Percentiles rank a stretch among this genome's conserved stretches.
Conservation (phyloP, 169 alveolate species). For the Cryptosporidium sp. region DNA sequence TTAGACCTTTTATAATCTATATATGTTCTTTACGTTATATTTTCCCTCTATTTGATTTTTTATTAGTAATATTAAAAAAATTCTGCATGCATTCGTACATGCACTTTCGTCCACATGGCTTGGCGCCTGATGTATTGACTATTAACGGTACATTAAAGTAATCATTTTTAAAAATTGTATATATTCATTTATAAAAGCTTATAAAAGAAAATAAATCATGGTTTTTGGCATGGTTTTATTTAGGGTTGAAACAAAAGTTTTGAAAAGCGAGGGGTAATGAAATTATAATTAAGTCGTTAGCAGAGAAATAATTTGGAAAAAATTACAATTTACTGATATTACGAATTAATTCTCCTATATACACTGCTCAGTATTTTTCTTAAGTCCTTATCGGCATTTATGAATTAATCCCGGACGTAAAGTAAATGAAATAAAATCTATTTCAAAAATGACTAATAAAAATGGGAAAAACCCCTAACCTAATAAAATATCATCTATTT, state of each 20-base stretch:
- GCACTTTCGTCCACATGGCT: slow-evolving; percentile 24
- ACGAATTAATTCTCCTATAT: not conserved
- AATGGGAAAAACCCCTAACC: slow-evolving; percentile 2
- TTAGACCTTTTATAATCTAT: not conserved
- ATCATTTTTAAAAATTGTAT: not conserved
- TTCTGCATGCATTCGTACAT: slow-evolving; percentile 25
- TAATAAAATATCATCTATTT: not conserved
- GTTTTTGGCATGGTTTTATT: not conserved
- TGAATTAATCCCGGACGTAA: slow-evolving; percentile 23
- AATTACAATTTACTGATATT: too few relatives aligned
- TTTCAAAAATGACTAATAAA: slow-evolving; percentile 5
- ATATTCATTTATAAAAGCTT: not conserved
- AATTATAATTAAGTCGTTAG: not conserved
- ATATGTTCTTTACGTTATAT: not conserved
- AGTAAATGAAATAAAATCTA: not conserved
- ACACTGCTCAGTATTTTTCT: not conserved
- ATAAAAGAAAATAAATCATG: not conserved
- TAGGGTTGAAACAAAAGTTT: not conserved
- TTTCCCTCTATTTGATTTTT: not conserved
- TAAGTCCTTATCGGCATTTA: not conserved
- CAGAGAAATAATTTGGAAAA: not conserved
- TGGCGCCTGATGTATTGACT: slow-evolving; percentile 23
- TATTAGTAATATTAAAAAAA: not conserved
- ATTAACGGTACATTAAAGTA: not conserved
- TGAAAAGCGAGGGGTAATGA: not conserved